These are phyloP conservation scores for Cucurbita maxima DNA, from an alignment of 306 rosid species.

Conservation along the genomic window DNA sequence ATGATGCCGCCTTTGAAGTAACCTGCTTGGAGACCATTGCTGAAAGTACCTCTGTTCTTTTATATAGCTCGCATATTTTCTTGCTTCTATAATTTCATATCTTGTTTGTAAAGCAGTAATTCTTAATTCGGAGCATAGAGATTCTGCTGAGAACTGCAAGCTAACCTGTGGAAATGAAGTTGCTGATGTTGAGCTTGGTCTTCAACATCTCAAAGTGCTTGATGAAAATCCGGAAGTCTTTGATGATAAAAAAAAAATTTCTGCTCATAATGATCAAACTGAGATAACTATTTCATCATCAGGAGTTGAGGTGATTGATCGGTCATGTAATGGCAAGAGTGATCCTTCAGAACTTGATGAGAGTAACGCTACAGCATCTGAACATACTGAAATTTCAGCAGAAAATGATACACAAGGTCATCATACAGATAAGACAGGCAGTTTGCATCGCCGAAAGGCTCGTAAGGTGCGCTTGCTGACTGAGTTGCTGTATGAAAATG, in stretches of 20 bases:
- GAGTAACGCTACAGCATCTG: conserved; percentile 25
- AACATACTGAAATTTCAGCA: conserved; percentile 20
- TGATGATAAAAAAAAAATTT: conserved; percentile 23
- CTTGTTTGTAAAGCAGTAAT: conserved; percentile 20
- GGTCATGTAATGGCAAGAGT: conserved; percentile 14
- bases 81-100: not conserved
- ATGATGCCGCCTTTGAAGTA: not conserved
- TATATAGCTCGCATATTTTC: not conserved
- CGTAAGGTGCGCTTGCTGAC: conserved; percentile 77
- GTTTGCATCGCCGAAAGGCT: conserved; percentile 44
- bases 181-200: conserved; percentile 24
- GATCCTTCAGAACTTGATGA: conserved; percentile 22
- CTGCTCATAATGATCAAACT: conserved; percentile 21
- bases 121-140: conserved; percentile 10
- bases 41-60: not conserved
- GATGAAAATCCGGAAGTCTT: conserved; percentile 26
- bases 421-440: conserved; percentile 24
- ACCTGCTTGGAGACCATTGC: not conserved
- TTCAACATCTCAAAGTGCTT: conserved; percentile 21
- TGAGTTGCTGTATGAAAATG: conserved; percentile 58
- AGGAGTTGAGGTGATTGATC: conserved; percentile 3
- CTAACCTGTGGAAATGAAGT: conserved; percentile 35
- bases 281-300: conserved; percentile 16
- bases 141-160: conserved; percentile 1
- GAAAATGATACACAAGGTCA: conserved; percentile 38